Evolutionary conservation across 768 basidiomycete genomes (phyloP), one percentile per base, ranked within the genome.

Genomic region (Pisolithus albus): DNA sequence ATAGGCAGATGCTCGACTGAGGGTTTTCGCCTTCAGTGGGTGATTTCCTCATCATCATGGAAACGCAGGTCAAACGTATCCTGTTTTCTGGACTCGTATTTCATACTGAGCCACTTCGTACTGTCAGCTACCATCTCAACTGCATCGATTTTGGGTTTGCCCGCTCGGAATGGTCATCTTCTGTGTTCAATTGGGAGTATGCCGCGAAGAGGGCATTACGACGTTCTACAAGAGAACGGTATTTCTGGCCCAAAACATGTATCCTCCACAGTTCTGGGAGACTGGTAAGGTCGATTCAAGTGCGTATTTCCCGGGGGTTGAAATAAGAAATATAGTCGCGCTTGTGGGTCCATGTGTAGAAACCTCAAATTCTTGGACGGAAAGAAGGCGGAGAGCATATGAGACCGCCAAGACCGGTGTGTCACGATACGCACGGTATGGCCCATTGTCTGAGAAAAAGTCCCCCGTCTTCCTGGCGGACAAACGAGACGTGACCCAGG

Each of bases 301-400:
- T 63, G 32, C 78, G 74, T 47, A 82, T 76, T 52, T 86, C 83
- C 26, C 71, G 65, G 44, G 81, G 75, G 60, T 92, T 88, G 67
- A 88, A 89, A 65, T 87, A 81, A 43, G 83, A 82, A 61, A 98
- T 86, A 62, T 89, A 86, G 65, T 99, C 96, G 36, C 89, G 80
- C 61, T 89, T 90, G 74, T 97, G 92, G 16, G 83, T 82, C 87
- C 88, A 96, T 55, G 98, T 83, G 69, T 92, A 94, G 96, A 92
- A 7, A 97, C 94, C 66, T 99, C 96, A 56, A 88, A 86, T 59
- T 90, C 82, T 41, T 92, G 82, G 46, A 91, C 69, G 68, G 97
- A 93, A 50, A 98, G 75, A 64, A 83, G 88, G 32, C 83, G 78
- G 36, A 99, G 75, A 45, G 86, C 82, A 57, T 76, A 80, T 2